Evolutionary conservation across 768 basidiomycete genomes (phyloP), one percentile per base, ranked within the genome.

Genomic region (Termitomyces eurrhizus): DNA sequence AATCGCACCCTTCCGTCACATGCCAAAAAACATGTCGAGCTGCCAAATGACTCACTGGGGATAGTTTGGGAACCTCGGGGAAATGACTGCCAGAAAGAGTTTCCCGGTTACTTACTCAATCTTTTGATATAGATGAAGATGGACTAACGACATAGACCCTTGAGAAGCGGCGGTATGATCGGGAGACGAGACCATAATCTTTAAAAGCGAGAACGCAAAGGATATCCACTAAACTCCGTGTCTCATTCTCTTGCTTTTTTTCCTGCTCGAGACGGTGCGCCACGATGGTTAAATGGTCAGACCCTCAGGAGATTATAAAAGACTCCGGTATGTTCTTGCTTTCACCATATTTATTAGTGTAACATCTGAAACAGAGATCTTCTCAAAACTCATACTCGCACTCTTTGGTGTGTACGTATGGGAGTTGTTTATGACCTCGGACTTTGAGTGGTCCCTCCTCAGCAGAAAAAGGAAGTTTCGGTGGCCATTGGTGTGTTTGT

Each of bases 391-490:
- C 45, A 78, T 87, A 32, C 86, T 86, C 65, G 74, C 76, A n/a
- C 77, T 88, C 56, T 86, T 85, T 62, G 89, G 89, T 18, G 70
- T 87, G 52, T 87, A 87, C 64, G 56, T 86, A 33, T 90, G 87
- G 87, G 89, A 90, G 66, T 62, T 90, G 45, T 77, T 84, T 63
- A 73, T 78, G 65, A 88, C 89, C 16, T 81, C 72, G 59, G 78
- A 79, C 62, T 90, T 91, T 63, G 89, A 91, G 65, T 83, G 82
- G 81, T 87, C 88, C 32, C 69, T 90, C 36, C 58, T 89, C 45
- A 80, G 77, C 33, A 68, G 80, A n/a, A 77, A 79, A 57, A 82
- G 87, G 49, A 80, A 74, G 66, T 83, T 88, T 63, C 80, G 82
- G 35, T 89, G 87, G 87, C 88, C 89, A 62, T 73, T 90, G 72